phyloP scores from a whole-genome alignment of 2,329 filamentous ascomycete species.

The Trichoderma asperellum region DNA sequence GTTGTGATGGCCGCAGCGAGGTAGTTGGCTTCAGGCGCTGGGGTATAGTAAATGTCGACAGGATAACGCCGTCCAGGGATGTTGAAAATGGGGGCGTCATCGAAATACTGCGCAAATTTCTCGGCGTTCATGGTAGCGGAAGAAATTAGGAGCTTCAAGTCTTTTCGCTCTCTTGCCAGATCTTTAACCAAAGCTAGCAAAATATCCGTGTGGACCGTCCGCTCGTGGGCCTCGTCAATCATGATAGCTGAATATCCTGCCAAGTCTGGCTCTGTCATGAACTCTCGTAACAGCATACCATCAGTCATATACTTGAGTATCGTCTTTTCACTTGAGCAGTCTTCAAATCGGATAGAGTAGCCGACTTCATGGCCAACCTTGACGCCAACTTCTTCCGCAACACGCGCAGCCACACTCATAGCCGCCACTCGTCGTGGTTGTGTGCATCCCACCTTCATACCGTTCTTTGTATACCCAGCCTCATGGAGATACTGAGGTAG shows the following conservation, averaged over 20 bases:
- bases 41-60: constrained; percentile 89
- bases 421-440: constrained; percentile 94
- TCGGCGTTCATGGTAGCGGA: constrained; percentile 94
- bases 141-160: constrained; percentile 88
- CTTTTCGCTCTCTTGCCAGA: constrained; percentile 77
- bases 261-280: constrained; percentile 85
- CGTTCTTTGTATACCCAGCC: constrained; percentile 82
- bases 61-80: constrained; percentile 88
- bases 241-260: constrained; percentile 84
- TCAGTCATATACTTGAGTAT: constrained; percentile 96
- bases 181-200: constrained; percentile 87
- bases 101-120: constrained; percentile 90
- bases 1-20: constrained; percentile 89
- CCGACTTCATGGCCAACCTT: constrained; percentile 91
- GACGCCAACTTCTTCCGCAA: constrained; percentile 90
- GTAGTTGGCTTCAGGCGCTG: constrained; percentile 91
- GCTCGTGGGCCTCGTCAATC: constrained; percentile 97
- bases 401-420: constrained; percentile 96
- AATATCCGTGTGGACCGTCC: constrained; percentile 89
- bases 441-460: constrained; percentile 86
- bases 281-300: constrained; percentile 88
- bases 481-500: constrained; percentile 92
- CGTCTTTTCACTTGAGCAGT: constrained; percentile 88
- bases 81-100: constrained; percentile 91
- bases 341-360: constrained; percentile 93